A percentile compares a stretch with the other conserved stretches of the same genome.
phyloP scores from a whole-genome alignment of 768 basidiomycete species.

The Termitomyces sp. region DNA sequence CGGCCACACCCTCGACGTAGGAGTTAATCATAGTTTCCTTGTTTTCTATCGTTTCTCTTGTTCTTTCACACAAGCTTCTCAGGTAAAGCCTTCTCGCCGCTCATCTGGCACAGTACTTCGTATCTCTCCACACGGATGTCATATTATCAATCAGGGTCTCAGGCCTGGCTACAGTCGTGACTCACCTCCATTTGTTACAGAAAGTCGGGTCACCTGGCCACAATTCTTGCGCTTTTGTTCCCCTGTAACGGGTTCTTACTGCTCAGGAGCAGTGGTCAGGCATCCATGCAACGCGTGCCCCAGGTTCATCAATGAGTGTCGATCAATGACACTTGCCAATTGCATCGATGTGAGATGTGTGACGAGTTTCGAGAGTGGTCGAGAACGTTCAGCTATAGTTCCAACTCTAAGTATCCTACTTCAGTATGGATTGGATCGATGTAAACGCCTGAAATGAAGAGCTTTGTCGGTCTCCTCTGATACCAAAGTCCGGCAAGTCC shows the following conservation, averaged over 20 bases:
- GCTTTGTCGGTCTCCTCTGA: not conserved
- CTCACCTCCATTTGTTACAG: not conserved
- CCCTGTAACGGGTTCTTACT: conserved; percentile 5
- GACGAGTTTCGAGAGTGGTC: conserved; percentile 3
- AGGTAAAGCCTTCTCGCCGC: not conserved
- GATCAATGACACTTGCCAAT: conserved; percentile 11
- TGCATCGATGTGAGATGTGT: conserved; percentile 14
- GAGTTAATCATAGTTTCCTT: not conserved
- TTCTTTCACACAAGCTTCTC: not conserved
- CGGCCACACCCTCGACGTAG: not conserved
- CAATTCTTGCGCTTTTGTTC: not conserved
- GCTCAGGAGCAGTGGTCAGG: conserved; percentile 7
- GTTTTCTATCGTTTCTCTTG: not conserved
- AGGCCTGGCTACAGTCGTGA: not conserved
- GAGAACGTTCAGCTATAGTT: not conserved
- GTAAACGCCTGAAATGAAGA: not conserved
- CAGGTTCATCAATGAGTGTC: conserved; percentile 4
- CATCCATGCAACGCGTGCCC: conserved; percentile 10
- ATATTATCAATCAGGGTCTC: not conserved
- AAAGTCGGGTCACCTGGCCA: conserved; percentile 10
- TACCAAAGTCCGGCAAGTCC: conserved; percentile 6
- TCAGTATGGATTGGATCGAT: not conserved
- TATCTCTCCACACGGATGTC: not conserved
- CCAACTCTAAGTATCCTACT: not conserved
- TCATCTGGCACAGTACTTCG: not conserved